Base-by-base conservation (phyloP, 2,329 filamentous ascomycete species). In the Sclerotinia subarctica region DNA sequence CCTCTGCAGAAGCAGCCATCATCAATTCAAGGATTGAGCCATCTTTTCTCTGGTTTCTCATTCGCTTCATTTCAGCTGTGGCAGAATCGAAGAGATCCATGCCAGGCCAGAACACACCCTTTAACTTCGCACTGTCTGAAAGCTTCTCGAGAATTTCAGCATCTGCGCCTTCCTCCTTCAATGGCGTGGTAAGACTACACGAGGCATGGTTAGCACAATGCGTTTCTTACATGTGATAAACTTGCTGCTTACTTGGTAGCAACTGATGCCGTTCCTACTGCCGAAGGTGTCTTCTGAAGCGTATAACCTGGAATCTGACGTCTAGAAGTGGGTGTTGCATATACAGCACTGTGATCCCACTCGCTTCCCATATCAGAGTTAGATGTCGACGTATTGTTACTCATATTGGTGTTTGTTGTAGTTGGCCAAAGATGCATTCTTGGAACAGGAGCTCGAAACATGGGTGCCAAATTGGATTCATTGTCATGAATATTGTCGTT, bases 21-120 rank as follows among this genome's bases (percentile, higher is more conserved):
- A 94, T 87, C 69, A 86, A 85, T 67, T 86, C 82, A 29, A 93
- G 80, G n/a, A 92, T 88, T 0, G 87, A 88, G n/a, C 82, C 83
- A 66, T 89, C 86, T 77, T 94, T 94, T 74, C 90, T 88, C 78
- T 94, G 91, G 76, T 94, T 94, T 64, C 91, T 84, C 79, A 87
- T 91, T 57, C 88, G 85, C 73, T 87, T 89, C 83, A 91, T 90
- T 70, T 90, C 86, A 21, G 88, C 84, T 5, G 89, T 91, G 5
- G 91, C 91, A 65, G 91, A 88, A 77, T 94, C 91, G 76, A 94
- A 93, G n/a, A 92, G 83, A 65, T 86, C 85, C 91, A 94, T 94
- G 24, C 91, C 91, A 3, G 89, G 88, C 83, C 88, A 93, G 58
- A 87, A 81, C n/a, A 89, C 81, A 2, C 91, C 91, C 77, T 94